Conservation (phyloP, 2,329 filamentous ascomycete genomes). For the Aphanocladium album region DNA sequence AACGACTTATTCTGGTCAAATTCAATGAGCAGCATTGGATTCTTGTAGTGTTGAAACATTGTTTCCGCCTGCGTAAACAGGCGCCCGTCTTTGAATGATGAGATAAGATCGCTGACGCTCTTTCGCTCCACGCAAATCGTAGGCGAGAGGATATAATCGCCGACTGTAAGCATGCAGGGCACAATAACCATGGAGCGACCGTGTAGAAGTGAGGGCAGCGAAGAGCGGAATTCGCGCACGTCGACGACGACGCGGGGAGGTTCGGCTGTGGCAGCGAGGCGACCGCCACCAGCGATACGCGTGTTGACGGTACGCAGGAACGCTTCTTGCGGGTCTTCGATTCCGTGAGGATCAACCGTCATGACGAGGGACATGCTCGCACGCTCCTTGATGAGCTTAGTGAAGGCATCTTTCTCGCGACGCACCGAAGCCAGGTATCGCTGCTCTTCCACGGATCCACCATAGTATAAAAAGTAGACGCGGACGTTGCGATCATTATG, state of each 20-base stretch:
- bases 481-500: conserved; percentile 84
- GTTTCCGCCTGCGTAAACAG: conserved; percentile 88
- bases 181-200: conserved; percentile 83
- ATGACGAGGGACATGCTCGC: conserved; percentile 88
- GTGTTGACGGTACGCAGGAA: conserved; percentile 96
- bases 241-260: conserved; percentile 91
- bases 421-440: conserved; percentile 83
- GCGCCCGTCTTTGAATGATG: conserved; percentile 85
- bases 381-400: conserved; percentile 88
- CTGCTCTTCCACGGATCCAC: conserved; percentile 91
- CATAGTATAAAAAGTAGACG: conserved; percentile 96
- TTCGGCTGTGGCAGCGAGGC: conserved; percentile 74
- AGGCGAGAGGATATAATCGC: conserved; percentile 90
- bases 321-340: conserved; percentile 79
- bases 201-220: conserved; percentile 84
- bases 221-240: conserved; percentile 92
- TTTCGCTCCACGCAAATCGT: conserved; percentile 93
- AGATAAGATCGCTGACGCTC: conserved; percentile 84
- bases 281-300: conserved; percentile 87
- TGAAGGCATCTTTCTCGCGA: conserved; percentile 96
- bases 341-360: conserved; percentile 62
- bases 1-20: conserved; percentile 98
- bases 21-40: conserved; percentile 88
- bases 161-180: conserved; percentile 92
- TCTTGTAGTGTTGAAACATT: conserved; percentile 91